Percentiles rank a stretch among this genome's conserved stretches.
These are phyloP conservation scores for Ogataea nitratoaversa DNA, from an alignment of 805 yeast species.

Conservation along the genomic window DNA sequence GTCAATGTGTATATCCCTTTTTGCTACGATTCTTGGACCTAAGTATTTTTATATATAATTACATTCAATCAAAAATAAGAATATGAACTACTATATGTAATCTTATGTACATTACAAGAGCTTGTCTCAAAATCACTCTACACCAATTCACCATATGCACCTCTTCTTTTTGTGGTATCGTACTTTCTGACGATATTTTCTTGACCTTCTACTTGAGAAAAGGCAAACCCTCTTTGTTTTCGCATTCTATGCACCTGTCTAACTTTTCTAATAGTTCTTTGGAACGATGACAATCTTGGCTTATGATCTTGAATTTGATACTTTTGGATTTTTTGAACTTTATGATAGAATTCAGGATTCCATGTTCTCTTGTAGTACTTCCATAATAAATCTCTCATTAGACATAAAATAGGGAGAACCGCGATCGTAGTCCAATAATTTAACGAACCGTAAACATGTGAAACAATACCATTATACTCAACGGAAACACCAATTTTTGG, in stretches of 20 bases:
- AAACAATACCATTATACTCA: constrained; percentile 79
- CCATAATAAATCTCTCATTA: constrained; percentile 88
- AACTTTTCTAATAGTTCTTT: constrained; percentile 92
- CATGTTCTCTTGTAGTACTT: constrained; percentile 91
- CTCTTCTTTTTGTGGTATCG: constrained; percentile 77
- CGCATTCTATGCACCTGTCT: constrained; percentile 98
- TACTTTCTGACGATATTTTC: constrained; percentile 88
- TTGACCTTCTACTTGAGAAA: constrained; percentile 93
- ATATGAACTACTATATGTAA: no score
- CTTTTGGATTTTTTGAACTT: constrained; percentile 95
- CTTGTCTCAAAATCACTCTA: not conserved
- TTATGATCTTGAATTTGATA: constrained; percentile 88
- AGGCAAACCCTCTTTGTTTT: constrained; percentile 97
- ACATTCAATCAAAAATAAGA: no score
- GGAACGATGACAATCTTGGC: constrained; percentile 96
- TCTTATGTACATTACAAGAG: not conserved
- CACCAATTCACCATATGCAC: constrained; percentile 30
- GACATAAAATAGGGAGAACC: constrained; percentile 72
- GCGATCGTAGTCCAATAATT: constrained; percentile 81
- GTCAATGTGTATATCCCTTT: no score
- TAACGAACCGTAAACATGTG: constrained; percentile 70
- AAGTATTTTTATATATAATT: no score
- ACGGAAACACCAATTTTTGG: constrained; percentile 77
- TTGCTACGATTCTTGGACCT: no score
- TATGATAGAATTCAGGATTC: constrained; percentile 87